Conservation (phyloP, 2,329 filamentous ascomycete genomes). For the Aspergillus calidoustus region DNA sequence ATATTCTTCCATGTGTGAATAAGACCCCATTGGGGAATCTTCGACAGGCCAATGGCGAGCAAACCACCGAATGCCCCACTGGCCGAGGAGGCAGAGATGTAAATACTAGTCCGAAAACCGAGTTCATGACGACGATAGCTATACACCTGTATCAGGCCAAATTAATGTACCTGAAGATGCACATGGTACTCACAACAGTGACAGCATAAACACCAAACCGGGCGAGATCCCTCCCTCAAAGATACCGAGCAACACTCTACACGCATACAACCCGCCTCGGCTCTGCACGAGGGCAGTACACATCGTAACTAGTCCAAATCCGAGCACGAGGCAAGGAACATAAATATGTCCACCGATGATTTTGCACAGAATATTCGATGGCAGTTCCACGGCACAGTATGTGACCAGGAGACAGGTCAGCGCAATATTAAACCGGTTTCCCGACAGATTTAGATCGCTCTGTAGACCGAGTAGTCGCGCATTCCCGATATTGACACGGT, state of each 20-base stretch:
- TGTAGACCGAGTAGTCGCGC: conserved; percentile 37
- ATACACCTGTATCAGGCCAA: neutral
- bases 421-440: conserved; percentile 41
- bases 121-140: conserved; percentile 20
- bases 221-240: conserved; percentile 17
- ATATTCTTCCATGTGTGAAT: conserved; percentile 19
- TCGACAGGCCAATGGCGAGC: conserved; percentile 12
- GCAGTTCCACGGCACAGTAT: conserved; percentile 12
- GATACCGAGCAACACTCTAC: conserved; percentile 10
- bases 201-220: conserved; percentile 9
- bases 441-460: conserved; percentile 31
- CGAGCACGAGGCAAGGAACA: conserved; percentile 6
- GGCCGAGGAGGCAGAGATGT: conserved; percentile 19
- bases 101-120: conserved; percentile 18
- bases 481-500: conserved; percentile 45
- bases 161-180: neutral
- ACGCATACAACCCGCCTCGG: conserved; percentile 6
- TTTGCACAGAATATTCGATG: conserved; percentile 17
- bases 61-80: conserved; percentile 21
- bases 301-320: conserved; percentile 14
- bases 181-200: conserved; percentile 5
- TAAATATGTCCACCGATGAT: conserved; percentile 12
- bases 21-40: conserved; percentile 10
- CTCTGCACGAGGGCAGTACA: conserved; percentile 8
- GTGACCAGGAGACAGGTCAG: conserved; percentile 9